A percentile compares a stretch with the other conserved stretches of the same genome.
Evolutionary conservation across 169 alveolate genomes (phyloP).

Genomic region (Cryptosporidium parvum): DNA sequence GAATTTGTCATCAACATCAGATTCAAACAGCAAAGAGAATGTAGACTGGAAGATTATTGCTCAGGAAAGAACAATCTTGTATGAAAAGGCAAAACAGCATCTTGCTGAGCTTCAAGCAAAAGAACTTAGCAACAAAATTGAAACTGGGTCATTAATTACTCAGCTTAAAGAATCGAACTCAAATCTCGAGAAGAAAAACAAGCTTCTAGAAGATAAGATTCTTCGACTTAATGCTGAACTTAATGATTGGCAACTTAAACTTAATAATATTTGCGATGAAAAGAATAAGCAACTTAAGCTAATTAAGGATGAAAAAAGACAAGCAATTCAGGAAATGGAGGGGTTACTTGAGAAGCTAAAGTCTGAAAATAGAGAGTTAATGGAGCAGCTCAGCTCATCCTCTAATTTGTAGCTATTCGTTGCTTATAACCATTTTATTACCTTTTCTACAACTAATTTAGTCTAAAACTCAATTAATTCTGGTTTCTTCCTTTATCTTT

Average conservation of each 20-base stretch:
- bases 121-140: constrained; percentile 58
- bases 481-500: background rate
- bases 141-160: constrained; percentile 55
- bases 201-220: constrained; percentile 22
- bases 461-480: background rate
- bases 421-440: background rate
- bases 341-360: constrained; percentile 35
- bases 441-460: background rate
- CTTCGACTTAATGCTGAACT: constrained; percentile 56
- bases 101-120: constrained; percentile 47
- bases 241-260: constrained; percentile 68
- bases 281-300: constrained; percentile 38
- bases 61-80: constrained; percentile 24
- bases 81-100: constrained; percentile 71
- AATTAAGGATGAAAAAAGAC: constrained; percentile 59
- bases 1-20: background rate
- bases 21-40: background rate
- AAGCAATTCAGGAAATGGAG: constrained; percentile 48
- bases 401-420: background rate
- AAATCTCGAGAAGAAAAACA: constrained; percentile 27
- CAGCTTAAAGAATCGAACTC: constrained; percentile 34
- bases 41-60: constrained; percentile 55
- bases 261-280: constrained; percentile 55
- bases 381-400: background rate
- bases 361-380: constrained; percentile 40